Conservation (phyloP, 768 basidiomycete species). For the Suillus discolor region DNA sequence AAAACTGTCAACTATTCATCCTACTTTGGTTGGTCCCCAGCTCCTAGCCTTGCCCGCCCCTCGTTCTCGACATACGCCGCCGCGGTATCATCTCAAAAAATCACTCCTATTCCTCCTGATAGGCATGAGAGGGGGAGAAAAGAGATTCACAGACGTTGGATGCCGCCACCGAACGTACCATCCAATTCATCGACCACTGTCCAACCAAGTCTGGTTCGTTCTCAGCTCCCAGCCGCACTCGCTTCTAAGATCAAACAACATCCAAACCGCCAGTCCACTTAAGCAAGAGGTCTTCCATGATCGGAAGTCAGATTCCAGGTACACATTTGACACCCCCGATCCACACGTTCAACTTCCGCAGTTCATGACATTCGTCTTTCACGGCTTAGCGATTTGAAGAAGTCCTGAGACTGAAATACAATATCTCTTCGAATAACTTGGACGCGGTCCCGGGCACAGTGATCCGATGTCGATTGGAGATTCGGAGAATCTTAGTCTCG, state of each 20-base stretch:
- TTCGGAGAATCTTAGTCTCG: background rate
- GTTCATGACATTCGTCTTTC: background rate
- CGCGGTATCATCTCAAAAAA: no score
- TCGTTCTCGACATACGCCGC: background rate
- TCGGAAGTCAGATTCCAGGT: background rate
- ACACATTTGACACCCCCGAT: background rate
- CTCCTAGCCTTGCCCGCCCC: background rate
- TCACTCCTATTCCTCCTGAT: conserved; percentile 32
- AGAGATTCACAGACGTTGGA: conserved; percentile 63
- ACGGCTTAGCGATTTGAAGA: background rate
- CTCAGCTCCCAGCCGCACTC: conserved; percentile 20
- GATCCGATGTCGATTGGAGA: background rate
- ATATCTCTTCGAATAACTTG: background rate
- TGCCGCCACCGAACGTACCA: conserved; percentile 47
- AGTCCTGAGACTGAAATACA: background rate
- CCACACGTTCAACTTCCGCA: background rate
- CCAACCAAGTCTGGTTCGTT: conserved; percentile 22
- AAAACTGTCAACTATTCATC: background rate
- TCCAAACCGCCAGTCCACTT: background rate
- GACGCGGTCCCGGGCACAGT: background rate
- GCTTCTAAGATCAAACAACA: conserved; percentile 17
- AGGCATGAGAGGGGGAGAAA: conserved; percentile 51
- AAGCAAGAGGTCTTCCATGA: background rate
- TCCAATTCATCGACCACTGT: conserved; percentile 38
- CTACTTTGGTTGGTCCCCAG: background rate